Evolutionary conservation across 805 yeast species (phyloP).

Genomic region (Zygosaccharomyces siamensis): DNA sequence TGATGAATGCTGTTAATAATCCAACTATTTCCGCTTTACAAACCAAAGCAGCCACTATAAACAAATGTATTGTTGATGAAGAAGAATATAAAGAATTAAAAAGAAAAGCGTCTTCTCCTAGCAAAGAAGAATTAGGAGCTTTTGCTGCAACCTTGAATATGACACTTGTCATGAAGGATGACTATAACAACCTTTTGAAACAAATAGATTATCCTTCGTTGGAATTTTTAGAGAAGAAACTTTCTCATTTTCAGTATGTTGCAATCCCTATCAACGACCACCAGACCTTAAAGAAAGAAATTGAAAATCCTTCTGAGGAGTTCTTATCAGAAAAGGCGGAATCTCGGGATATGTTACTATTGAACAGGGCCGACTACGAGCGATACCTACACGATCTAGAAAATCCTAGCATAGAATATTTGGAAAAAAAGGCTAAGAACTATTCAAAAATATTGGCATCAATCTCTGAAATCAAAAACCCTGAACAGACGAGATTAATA

Average conservation of each 20-base stretch:
- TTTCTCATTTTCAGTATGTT: slow-evolving; percentile 1
- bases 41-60: slow-evolving; percentile 12
- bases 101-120: slow-evolving; percentile 8
- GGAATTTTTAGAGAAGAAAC: slow-evolving; percentile 9
- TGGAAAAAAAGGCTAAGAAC: slow-evolving; percentile 6
- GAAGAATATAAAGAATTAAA: slow-evolving; percentile 8
- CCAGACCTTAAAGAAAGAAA: neutral
- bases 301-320: slow-evolving; percentile 9
- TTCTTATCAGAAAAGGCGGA: slow-evolving; percentile 15
- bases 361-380: slow-evolving; percentile 7
- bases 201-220: slow-evolving; percentile 15
- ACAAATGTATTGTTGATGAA: slow-evolving; percentile 13
- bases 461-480: slow-evolving; percentile 1
- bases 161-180: slow-evolving; percentile 16
- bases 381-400: neutral
- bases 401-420: slow-evolving; percentile 20
- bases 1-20: slow-evolving; percentile 5
- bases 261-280: slow-evolving; percentile 7
- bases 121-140: slow-evolving; percentile 20
- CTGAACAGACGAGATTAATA: slow-evolving; percentile 5
- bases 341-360: slow-evolving; percentile 2
- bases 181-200: slow-evolving; percentile 11
- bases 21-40: slow-evolving; percentile 16
- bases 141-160: slow-evolving; percentile 7
- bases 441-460: slow-evolving; percentile 4